Evolutionary conservation across 1,284 basidiomycete species (phyloP).

Genomic region (Irpex sp.): DNA sequence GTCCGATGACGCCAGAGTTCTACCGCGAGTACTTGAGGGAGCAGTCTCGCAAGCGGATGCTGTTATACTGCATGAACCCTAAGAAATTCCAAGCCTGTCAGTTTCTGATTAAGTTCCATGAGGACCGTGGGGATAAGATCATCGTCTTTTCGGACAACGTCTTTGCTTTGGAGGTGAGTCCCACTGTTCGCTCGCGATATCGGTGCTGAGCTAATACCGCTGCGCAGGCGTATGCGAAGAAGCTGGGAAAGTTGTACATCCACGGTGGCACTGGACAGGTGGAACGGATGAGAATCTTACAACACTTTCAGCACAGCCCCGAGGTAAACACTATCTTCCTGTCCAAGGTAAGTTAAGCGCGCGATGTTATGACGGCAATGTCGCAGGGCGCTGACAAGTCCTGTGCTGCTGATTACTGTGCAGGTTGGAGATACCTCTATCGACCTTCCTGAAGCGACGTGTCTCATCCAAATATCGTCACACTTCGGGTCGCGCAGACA

Average conservation of each 20-base stretch:
- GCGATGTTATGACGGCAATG: not conserved
- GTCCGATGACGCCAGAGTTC: constrained; percentile 99
- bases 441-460: constrained; percentile 98
- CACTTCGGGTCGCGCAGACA: constrained; percentile 98
- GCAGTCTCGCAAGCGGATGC: constrained; percentile 90
- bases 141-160: constrained; percentile 99
- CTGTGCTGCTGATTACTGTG: constrained; percentile 1
- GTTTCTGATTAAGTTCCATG: constrained; percentile 98
- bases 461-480: constrained; percentile 99
- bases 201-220: not conserved
- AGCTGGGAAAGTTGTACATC: constrained; percentile 92
- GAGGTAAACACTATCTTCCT: constrained; percentile 98
- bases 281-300: constrained; percentile 93
- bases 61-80: constrained; percentile 99
- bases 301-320: constrained; percentile 95
- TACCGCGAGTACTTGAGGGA: constrained; percentile 97
- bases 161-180: constrained; percentile 85
- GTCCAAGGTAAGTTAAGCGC: constrained; percentile 83
- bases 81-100: constrained; percentile 99
- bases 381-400: not conserved
- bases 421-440: constrained; percentile 99
- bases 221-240: constrained; percentile 89
- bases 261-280: constrained; percentile 96
- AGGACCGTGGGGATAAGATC: constrained; percentile 97
- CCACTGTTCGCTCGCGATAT: not conserved